These are phyloP conservation scores for Kodamaea kakaduensis DNA, from an alignment of 805 yeast genomes.

Conservation along the genomic window DNA sequence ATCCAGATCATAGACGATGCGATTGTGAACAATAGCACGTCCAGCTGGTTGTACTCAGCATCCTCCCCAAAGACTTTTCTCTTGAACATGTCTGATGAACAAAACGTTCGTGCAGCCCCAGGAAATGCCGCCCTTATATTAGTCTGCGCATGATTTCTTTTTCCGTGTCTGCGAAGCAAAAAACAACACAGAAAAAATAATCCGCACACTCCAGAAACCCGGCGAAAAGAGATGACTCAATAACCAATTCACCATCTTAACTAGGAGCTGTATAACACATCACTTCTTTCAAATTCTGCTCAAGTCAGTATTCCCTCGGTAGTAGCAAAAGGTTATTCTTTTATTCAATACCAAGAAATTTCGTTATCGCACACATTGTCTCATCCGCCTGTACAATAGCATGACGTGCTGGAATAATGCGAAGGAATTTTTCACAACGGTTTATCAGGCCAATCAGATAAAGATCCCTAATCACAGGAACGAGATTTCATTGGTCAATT, in stretches of 20 bases:
- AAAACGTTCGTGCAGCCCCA: background rate
- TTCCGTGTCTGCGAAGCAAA: background rate
- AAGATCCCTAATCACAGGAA: conserved; percentile 4
- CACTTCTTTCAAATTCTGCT: background rate
- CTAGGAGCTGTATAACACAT: too few species aligned
- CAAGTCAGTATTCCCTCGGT: background rate
- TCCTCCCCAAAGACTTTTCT: conserved; percentile 35
- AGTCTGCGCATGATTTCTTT: conserved; percentile 3
- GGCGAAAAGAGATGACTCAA: too few species aligned
- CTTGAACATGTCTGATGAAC: conserved; percentile 12
- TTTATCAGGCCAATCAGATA: conserved; percentile 8
- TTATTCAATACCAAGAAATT: conserved; percentile 3
- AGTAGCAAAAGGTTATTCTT: background rate
- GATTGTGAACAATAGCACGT: conserved; percentile 43
- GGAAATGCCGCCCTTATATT: conserved; percentile 2
- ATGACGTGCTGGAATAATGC: background rate
- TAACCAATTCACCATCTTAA: too few species aligned
- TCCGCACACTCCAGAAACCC: background rate
- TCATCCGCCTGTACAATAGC: conserved; percentile 1
- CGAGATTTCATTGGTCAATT: background rate
- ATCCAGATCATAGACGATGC: conserved; percentile 74
- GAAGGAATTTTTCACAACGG: conserved; percentile 3
- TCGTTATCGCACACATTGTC: background rate
- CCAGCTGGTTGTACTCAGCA: conserved; percentile 24
- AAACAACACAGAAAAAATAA: background rate